Conservation (phyloP, 2,329 filamentous ascomycete species). For the Xylaria sp. region DNA sequence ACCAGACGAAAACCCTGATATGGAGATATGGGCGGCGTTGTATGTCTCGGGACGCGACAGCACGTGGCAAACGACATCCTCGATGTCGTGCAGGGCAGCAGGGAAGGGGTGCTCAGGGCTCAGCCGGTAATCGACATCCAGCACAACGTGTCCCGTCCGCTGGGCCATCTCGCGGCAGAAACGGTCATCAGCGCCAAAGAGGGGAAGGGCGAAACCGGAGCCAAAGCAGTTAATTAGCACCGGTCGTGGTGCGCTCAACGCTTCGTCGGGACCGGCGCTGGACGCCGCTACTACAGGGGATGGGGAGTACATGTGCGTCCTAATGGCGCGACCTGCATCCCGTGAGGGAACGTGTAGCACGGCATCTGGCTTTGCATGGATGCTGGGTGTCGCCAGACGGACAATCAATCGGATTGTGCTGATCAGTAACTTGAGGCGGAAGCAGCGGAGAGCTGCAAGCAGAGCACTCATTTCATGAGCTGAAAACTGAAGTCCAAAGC, state of each 20-base stretch:
- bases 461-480: slow-evolving; percentile 5
- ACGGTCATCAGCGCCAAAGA: slow-evolving; percentile 47
- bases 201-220: slow-evolving; percentile 43
- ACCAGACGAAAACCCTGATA: slow-evolving; percentile 55
- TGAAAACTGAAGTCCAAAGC: neutral
- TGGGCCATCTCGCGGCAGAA: slow-evolving; percentile 45
- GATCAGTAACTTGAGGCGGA: slow-evolving; percentile 15
- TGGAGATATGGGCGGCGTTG: slow-evolving; percentile 42
- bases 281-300: neutral
- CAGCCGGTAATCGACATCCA: slow-evolving; percentile 42
- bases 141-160: slow-evolving; percentile 31
- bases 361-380: slow-evolving; percentile 16
- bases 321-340: slow-evolving; percentile 36
- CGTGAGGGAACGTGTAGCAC: slow-evolving; percentile 38
- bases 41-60: slow-evolving; percentile 5
- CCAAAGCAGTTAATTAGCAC: slow-evolving; percentile 47
- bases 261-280: neutral
- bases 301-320: slow-evolving; percentile 39
- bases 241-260: slow-evolving; percentile 21
- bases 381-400: slow-evolving; percentile 5
- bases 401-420: slow-evolving; percentile 12
- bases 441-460: neutral
- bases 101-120: slow-evolving; percentile 50
- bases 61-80: slow-evolving; percentile 45
- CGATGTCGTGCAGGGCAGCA: slow-evolving; percentile 33